Percentiles rank a stretch among this genome's conserved stretches.
Evolutionary conservation across 768 basidiomycete species (phyloP).

Genomic region (Tephrocybe sp.): DNA sequence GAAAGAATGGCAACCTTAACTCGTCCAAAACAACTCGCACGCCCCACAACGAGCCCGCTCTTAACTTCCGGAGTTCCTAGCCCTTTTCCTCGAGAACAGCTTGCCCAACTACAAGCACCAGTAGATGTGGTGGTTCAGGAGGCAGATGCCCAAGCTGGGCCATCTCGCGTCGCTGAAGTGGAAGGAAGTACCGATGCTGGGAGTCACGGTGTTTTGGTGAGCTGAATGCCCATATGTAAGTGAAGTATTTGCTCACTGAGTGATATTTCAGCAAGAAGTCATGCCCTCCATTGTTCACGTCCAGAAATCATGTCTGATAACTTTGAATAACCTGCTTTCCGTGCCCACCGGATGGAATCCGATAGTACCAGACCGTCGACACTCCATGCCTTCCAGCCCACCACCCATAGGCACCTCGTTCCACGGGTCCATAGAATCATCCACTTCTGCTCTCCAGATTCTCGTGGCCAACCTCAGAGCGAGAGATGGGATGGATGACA

Average conservation of each 20-base stretch:
- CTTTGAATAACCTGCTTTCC: slow-evolving; percentile 68
- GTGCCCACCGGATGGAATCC: slow-evolving; percentile 49
- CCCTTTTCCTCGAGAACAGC: slow-evolving; percentile 39
- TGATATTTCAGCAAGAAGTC: slow-evolving; percentile 51
- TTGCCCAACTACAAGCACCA: slow-evolving; percentile 19
- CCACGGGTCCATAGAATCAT: slow-evolving; percentile 29
- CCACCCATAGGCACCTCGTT: slow-evolving; percentile 28
- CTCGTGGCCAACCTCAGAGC: slow-evolving; percentile 64
- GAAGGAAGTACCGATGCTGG: slow-evolving; percentile 4
- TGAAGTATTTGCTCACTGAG: slow-evolving; percentile 2
- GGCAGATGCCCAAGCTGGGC: slow-evolving; percentile 7
- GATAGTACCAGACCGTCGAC: slow-evolving; percentile 58
- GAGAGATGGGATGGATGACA: slow-evolving; percentile 40
- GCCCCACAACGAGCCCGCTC: slow-evolving; percentile 20
- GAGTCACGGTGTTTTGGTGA: slow-evolving; percentile 16
- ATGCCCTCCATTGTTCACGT: slow-evolving; percentile 74
- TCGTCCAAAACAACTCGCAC: slow-evolving; percentile 29
- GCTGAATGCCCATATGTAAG: background rate
- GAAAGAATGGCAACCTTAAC: slow-evolving; percentile 40
- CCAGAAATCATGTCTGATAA: slow-evolving; percentile 73
- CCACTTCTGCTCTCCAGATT: slow-evolving; percentile 58
- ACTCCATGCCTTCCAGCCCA: slow-evolving; percentile 56
- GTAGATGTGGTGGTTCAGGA: background rate
- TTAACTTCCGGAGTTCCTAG: slow-evolving; percentile 34
- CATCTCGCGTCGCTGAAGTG: slow-evolving; percentile 9